Evolutionary conservation across 805 yeast species (phyloP).

Genomic region (Tetrapisispora fleetii): DNA sequence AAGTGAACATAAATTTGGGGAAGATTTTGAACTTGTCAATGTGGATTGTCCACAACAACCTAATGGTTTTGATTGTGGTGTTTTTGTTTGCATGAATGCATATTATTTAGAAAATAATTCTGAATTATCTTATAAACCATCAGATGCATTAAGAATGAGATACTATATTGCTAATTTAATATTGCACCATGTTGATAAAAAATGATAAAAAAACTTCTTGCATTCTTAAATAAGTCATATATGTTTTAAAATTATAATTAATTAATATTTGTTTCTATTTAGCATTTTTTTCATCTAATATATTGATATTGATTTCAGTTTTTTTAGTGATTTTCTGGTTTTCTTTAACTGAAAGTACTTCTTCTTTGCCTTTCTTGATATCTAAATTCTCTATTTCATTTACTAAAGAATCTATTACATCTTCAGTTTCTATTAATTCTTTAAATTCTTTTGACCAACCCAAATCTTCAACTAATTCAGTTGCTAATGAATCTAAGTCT

Average conservation of each 20-base stretch:
- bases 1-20: constrained; percentile 35
- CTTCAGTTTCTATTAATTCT: constrained; percentile 24
- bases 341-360: neutral
- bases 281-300: neutral
- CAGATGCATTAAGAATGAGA: constrained; percentile 61
- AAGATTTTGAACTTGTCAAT: constrained; percentile 27
- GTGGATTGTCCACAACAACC: constrained; percentile 68
- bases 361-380: neutral
- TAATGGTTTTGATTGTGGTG: constrained; percentile 94
- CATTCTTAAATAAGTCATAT: neutral
- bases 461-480: constrained; percentile 38
- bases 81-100: constrained; percentile 75
- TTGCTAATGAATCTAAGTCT: constrained; percentile 59
- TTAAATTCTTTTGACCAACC: constrained; percentile 59
- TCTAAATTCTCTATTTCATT: constrained; percentile 11
- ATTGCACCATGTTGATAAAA: constrained; percentile 1
- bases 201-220: neutral
- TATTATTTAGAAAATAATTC: constrained; percentile 45
- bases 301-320: neutral
- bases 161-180: constrained; percentile 32
- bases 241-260: neutral
- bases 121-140: constrained; percentile 47
- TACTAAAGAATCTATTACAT: constrained; percentile 4
- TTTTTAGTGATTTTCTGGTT: neutral
- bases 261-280: neutral